Percentiles rank a stretch among this genome's conserved stretches.
These are phyloP conservation scores for Usnea hakonensis DNA, from an alignment of 495 filamentous ascomycete genomes.

Conservation along the genomic window DNA sequence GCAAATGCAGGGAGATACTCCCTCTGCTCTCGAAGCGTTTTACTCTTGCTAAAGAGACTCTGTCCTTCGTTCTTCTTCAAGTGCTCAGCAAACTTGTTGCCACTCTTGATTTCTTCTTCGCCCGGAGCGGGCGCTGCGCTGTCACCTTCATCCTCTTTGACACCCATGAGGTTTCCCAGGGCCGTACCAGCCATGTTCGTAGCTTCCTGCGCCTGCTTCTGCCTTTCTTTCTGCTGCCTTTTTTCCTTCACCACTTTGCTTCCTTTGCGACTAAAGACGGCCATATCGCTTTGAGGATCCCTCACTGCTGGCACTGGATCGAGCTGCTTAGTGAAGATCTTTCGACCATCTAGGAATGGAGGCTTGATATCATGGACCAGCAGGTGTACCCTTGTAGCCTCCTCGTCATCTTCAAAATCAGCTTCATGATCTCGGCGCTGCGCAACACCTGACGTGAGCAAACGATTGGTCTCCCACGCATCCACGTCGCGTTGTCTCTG, in stretches of 20 bases:
- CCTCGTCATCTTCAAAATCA: conserved; percentile 88
- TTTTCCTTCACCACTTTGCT: conserved; percentile 88
- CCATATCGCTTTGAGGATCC: conserved; percentile 98
- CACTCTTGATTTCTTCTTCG: conserved; percentile 59
- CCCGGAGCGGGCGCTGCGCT: conserved; percentile 69
- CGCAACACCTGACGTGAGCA: conserved; percentile 93
- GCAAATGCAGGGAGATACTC: conserved; percentile 95
- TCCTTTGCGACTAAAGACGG: conserved; percentile 93
- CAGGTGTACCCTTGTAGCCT: conserved; percentile 82
- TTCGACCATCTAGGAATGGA: conserved; percentile 91
- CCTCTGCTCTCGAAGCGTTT: conserved; percentile 82
- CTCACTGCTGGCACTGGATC: conserved; percentile 90
- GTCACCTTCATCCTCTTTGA: conserved; percentile 91
- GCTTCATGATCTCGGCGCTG: conserved; percentile 73
- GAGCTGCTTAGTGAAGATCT: conserved; percentile 93
- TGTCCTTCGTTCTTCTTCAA: conserved; percentile 84
- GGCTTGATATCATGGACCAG: conserved; percentile 91
- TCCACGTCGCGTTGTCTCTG: conserved; percentile 92
- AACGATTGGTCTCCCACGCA: conserved; percentile 97
- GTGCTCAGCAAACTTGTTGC: conserved; percentile 83
- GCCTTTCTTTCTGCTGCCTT: conserved; percentile 84
- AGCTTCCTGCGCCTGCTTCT: conserved; percentile 91
- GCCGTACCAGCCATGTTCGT: conserved; percentile 90
- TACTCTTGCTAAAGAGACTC: conserved; percentile 87
- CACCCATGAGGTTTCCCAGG: conserved; percentile 86